Evolutionary conservation across 2,329 filamentous ascomycete species (phyloP), one percentile per base, ranked within the genome.

Genomic region (Pseudogymnoascus pannorum): DNA sequence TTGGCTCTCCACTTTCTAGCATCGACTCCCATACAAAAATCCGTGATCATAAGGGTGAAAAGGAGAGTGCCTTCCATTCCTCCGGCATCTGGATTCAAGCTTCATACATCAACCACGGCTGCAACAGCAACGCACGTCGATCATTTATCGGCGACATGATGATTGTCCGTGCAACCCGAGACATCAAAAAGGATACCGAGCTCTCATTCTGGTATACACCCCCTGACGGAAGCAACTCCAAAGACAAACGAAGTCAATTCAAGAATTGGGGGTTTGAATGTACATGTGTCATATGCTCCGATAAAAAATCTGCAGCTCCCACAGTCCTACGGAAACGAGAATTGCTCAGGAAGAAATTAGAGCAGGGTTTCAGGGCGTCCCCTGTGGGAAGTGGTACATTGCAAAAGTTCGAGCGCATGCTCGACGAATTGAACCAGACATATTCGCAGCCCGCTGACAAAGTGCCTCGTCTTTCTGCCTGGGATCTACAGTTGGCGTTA

Each of bases 111-210:
- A 85, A 85, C 62, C 81, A 85, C 64, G 75, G 74, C 9, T 85
- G 82, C 67, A 16, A 74, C 4, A 38, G 44, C 85, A 85, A 83
- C 66, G 75, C 75, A n/a, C 63, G 61, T 0, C 78, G 78, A n/a
- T 69, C 75, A 1, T 83, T 82, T 66, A 80, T 84, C 40, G 81
- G 81, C 2, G 81, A 85, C 66, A 75, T 85, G 73, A 73, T 76
- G 64, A 74, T 84, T 8, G 58, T 84, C 22, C 78, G 79, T 5
- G 81, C 81, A 0, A 69, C 75, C 0, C 65, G 65, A 7, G 75
- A 81, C 51, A 67, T 85, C 0, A 64, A 72, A 0, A 64, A 75
- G 0, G 72, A 72, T 22, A 76, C 79, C 0, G 81, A 86, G 68
- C 65, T 85, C 5, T 66, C 68, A 1, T 75, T 78, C 61, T 65